Evolutionary conservation across 176 grass and related monocot species (phyloP), one percentile per base, ranked within the genome.

Genomic region (Carex pumila): DNA sequence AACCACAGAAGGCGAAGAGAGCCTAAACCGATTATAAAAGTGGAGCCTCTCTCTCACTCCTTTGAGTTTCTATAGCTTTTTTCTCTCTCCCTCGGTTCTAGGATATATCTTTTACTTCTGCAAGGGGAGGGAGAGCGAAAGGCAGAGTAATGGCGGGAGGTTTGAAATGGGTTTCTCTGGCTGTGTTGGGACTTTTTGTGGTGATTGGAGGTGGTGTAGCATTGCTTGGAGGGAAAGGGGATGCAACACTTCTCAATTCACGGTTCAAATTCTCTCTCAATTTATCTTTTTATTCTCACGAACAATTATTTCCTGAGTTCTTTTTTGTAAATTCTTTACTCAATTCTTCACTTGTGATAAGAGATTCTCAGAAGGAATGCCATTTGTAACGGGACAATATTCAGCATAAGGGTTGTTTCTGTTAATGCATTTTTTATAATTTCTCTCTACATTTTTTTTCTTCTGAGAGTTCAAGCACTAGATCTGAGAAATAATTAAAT

Each of bases 11-110:
- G 15, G 6, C 56, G 66, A 55, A 52, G 22, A 59, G 49, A 19
- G 34, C 53, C 53, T 7, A 83, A 68, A 83, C 86, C 12, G 58
- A 74, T 67, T 87, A 86, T 86, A 86, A 80, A 86, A 80, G 43
- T 34, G 85, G 76, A 53, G 71, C 36, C 52, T 65, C 19, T 18
- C 58, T 74, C 77, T 13, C 47, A 9, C 79, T 82, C 55, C 61
- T 61, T 62, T 2, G 5, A 22, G 18, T 78, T 75, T 12, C 14
- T 29, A 9, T 83, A 54, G 32, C 54, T 56, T 76, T 86, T 86
- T 54, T 83, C 86, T 83, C 65, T 87, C 77, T 82, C 78, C 57
- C 49, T 87, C 34, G 19, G 49, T 61, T 61, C 15, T 83, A 11
- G 55, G 52, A 30, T 37, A 22, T 31, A 12, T 36, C 39, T 81